Percentiles rank a stretch among this genome's conserved stretches.
Conservation (phyloP, 495 filamentous ascomycete genomes). For the Penicillium roqueforti region DNA sequence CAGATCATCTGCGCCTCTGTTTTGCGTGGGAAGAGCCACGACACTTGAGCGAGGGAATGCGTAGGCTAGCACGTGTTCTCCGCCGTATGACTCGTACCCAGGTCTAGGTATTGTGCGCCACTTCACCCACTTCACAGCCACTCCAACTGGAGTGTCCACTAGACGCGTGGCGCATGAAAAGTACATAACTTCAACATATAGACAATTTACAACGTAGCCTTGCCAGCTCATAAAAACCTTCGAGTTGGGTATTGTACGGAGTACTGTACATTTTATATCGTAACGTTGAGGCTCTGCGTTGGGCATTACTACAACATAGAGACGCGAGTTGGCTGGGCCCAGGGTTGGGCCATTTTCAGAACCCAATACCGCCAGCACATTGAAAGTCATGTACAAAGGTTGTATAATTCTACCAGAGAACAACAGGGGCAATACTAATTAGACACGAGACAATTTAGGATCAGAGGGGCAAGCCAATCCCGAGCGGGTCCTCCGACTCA, state of each 20-base stretch:
- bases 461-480: neutral
- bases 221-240: neutral
- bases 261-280: neutral
- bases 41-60: constrained; percentile 64
- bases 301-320: too few species aligned
- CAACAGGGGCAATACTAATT: neutral
- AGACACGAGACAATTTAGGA: neutral
- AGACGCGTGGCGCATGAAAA: neutral
- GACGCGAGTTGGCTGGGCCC: too few species aligned
- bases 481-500: neutral
- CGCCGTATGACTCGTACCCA: constrained; percentile 2
- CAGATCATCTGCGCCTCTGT: constrained; percentile 57
- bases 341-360: constrained; percentile 2
- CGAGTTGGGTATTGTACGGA: neutral
- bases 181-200: too few species aligned
- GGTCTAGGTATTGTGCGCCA: neutral
- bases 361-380: too few species aligned
- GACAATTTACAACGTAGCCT: constrained; percentile 1
- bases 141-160: constrained; percentile 3
- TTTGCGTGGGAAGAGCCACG: constrained; percentile 72
- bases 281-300: neutral
- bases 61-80: constrained; percentile 49
- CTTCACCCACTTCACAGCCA: neutral
- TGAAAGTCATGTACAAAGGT: too few species aligned
- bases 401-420: too few species aligned